phyloP scores from a whole-genome alignment of 306 rosid species.

The Pyrus communis region DNA sequence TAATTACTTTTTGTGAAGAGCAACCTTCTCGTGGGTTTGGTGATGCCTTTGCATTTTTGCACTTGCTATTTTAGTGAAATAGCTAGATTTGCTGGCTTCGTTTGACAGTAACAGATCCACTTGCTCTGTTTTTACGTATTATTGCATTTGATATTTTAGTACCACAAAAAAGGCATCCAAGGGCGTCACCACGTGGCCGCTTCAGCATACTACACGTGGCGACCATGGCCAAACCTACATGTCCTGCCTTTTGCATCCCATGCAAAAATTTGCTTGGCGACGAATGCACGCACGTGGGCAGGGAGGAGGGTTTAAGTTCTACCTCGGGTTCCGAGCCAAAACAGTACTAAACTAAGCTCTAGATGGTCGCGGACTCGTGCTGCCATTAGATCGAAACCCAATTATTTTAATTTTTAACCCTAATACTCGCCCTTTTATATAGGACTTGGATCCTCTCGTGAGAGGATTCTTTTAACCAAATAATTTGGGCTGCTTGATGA shows the following conservation, averaged over 20 bases:
- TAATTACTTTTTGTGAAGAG: no score
- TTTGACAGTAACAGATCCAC: background rate
- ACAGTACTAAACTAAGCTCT: background rate
- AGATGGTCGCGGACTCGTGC: background rate
- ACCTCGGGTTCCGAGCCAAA: conserved; percentile 10
- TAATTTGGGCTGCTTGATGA: no score
- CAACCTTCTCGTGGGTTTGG: background rate
- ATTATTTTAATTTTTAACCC: background rate
- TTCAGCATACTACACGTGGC: background rate
- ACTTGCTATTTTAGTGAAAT: background rate
- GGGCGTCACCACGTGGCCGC: conserved; percentile 43
- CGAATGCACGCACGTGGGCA: conserved; percentile 26
- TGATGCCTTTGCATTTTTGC: background rate
- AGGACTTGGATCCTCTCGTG: no score
- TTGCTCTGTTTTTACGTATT: background rate
- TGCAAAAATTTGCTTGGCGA: conserved; percentile 10
- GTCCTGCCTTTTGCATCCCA: background rate
- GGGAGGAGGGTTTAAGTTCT: background rate
- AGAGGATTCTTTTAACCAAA: no score
- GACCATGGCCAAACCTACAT: background rate
- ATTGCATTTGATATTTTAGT: background rate
- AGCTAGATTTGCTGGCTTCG: background rate
- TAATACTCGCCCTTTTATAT: no score
- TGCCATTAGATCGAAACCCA: background rate
- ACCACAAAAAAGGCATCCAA: conserved; percentile 32